Conservation (phyloP, 2,329 filamentous ascomycete species). For the Colletotrichum chrysophilum region DNA sequence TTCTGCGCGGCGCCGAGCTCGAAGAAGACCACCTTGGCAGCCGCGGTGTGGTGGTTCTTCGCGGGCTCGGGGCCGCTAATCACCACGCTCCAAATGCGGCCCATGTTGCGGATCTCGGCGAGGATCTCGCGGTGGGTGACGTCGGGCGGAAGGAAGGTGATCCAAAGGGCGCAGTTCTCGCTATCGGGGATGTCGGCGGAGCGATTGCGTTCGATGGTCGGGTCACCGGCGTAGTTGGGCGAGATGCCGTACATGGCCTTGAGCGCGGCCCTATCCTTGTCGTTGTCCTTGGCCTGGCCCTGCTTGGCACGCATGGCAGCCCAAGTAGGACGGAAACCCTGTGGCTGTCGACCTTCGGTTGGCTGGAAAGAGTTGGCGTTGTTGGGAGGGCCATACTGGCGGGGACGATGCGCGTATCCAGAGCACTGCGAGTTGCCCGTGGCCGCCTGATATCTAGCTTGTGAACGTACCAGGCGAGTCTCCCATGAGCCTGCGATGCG, state of each 20-base stretch:
- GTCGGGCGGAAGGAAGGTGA: conserved; percentile 54
- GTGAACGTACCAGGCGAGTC: not conserved
- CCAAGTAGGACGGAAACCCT: conserved; percentile 1
- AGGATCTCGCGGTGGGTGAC: conserved; percentile 50
- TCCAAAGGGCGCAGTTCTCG: conserved; percentile 57
- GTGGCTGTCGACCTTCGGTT: not conserved
- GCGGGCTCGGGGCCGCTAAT: conserved; percentile 53
- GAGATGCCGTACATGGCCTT: conserved; percentile 27
- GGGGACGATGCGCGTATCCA: not conserved
- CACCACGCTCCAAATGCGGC: conserved; percentile 56
- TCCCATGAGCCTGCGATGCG: not conserved
- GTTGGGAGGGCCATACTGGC: not conserved
- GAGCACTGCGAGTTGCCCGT: not conserved
- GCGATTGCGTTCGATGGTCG: conserved; percentile 38
- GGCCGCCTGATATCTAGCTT: not conserved
- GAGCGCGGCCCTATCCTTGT: not conserved
- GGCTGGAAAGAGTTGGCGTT: not conserved
- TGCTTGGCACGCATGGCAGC: not conserved
- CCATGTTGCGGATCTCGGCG: conserved; percentile 44
- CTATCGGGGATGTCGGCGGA: conserved; percentile 42
- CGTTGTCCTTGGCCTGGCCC: not conserved
- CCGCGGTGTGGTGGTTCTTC: conserved; percentile 39
- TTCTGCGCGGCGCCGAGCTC: conserved; percentile 40
- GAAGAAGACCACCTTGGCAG: conserved; percentile 57
- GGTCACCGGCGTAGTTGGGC: conserved; percentile 44